Conservation (phyloP, 2,329 filamentous ascomycete species). For the Lachnellula suecica region DNA sequence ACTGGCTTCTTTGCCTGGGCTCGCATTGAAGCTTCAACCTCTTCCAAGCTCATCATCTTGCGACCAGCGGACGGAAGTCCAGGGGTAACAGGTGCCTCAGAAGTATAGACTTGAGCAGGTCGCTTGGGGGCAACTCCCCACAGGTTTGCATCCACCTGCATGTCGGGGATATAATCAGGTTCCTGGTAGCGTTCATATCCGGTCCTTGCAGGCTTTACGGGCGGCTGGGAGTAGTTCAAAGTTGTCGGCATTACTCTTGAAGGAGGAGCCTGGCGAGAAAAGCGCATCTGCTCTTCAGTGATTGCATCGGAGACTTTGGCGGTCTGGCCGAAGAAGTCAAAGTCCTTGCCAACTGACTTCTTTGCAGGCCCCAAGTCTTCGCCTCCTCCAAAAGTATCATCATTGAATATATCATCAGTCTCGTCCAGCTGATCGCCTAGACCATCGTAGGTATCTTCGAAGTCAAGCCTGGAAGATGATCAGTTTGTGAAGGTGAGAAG, state of each 20-base stretch:
- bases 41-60: conserved; percentile 94
- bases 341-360: conserved; percentile 77
- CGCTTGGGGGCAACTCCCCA: conserved; percentile 79
- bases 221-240: conserved; percentile 40
- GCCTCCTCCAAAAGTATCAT: conserved; percentile 85
- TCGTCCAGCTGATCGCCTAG: conserved; percentile 89
- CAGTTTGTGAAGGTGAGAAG: conserved; percentile 4
- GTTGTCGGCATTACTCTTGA: conserved; percentile 44
- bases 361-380: conserved; percentile 42
- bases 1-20: conserved; percentile 59
- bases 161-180: conserved; percentile 79
- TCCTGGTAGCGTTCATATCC: conserved; percentile 93
- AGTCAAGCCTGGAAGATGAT: conserved; percentile 62
- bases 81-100: conserved; percentile 30
- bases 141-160: conserved; percentile 89
- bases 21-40: conserved; percentile 93
- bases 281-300: conserved; percentile 87
- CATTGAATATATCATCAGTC: conserved; percentile 90
- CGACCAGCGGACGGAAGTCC: conserved; percentile 43
- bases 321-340: conserved; percentile 94
- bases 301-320: conserved; percentile 83
- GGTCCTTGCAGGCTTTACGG: conserved; percentile 64
- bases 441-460: conserved; percentile 97
- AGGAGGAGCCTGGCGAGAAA: conserved; percentile 69
- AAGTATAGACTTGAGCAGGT: conserved; percentile 31